phyloP scores from a whole-genome alignment of 169 alveolate species.

The Toxoplasma gondii region DNA sequence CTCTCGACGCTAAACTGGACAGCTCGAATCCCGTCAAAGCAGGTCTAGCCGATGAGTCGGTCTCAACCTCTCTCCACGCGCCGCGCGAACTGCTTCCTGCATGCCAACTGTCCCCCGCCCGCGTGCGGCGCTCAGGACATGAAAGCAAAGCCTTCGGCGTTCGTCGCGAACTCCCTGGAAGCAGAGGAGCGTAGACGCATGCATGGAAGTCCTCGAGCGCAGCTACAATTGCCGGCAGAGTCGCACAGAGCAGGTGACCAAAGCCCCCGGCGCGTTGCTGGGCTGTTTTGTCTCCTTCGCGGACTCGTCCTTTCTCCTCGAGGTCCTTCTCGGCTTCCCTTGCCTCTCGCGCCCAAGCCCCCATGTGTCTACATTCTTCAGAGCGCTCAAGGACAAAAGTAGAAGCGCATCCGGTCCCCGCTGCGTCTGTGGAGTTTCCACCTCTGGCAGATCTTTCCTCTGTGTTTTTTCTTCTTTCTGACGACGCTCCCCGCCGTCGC shows the following conservation, averaged over 20 bases:
- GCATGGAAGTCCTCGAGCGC: conserved; percentile 6
- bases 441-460: not conserved
- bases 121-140: not conserved
- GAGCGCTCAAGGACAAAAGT: too few species aligned
- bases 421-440: not conserved
- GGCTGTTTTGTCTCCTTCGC: not conserved
- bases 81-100: not conserved
- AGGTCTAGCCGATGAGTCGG: not conserved
- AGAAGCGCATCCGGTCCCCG: too few species aligned
- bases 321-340: not conserved
- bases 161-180: not conserved
- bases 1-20: not conserved
- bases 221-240: not conserved
- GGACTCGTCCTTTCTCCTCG: not conserved
- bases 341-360: not conserved
- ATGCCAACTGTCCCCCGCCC: not conserved
- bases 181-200: conserved; percentile 16
- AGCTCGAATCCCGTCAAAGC: not conserved
- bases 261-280: not conserved
- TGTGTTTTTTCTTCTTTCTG: too few species aligned
- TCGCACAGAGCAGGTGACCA: not conserved
- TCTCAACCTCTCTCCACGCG: not conserved
- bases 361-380: too few species aligned
- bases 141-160: too few species aligned
- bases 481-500: too few species aligned